Base-by-base conservation (phyloP, 2,329 filamentous ascomycete species). In the Penicillium hesseltinei region DNA sequence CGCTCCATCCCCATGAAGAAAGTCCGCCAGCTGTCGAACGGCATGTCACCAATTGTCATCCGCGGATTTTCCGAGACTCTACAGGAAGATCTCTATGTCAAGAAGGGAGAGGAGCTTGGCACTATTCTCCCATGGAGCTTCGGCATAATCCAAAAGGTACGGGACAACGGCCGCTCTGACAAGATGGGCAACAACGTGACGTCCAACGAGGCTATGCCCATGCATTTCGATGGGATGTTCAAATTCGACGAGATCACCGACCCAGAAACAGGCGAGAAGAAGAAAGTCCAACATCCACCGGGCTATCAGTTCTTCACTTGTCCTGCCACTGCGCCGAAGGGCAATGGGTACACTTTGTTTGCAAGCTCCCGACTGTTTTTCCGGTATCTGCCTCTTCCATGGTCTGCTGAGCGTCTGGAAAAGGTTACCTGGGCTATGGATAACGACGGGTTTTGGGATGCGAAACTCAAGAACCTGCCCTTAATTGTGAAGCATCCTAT, bases 201-300 rank as follows among this genome's bases (percentile, higher is more conserved):
- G 2, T 82, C 80, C 0, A 75, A 77, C 2, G 81, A 84, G 57
- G 78, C 79, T 59, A 83, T 84, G 81, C 82, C 83, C 0, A 82
- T 83, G 67, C 82, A 85, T 61, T 85, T 78, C 38, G 82, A 85
- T 49, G 83, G 82, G 0, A 69, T 84, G 29, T 85, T 84, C 73
- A 84, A 84, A 63, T 80, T 81, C 0, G 73, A 75, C 10, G 79
- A 79, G 51, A 65, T 74, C 21, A 67, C 56, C 0, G 70, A 77
- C 2, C 71, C 73, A 2, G 67, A 38, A 8, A 69, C 75, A 1
- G 80, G 77, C 0, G 73, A 75, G 6, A 75, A 75, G n/a, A 70
- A 70, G n/a, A 61, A 73, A 0, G 66, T 79, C 2, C 75, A 81
- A 0, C 72, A 65, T 4, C 78, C 80, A 3, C 81, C 81, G 0